Evolutionary conservation across 352 stramenopile species (phyloP).

Genomic region (Phytopythium ostracodes): DNA sequence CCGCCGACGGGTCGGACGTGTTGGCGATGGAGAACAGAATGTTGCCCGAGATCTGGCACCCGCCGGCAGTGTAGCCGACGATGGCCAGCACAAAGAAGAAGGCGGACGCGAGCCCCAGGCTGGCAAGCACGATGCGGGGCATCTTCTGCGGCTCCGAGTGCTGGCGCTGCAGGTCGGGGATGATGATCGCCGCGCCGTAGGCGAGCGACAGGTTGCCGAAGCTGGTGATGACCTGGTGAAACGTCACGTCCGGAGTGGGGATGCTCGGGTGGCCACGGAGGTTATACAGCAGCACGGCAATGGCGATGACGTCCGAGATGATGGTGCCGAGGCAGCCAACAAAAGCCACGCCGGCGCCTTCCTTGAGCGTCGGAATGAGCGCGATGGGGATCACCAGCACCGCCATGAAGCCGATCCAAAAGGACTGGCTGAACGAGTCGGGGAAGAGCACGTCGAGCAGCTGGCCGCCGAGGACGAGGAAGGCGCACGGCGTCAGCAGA

Average conservation of each 20-base stretch:
- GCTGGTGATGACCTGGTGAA: constrained; percentile 34
- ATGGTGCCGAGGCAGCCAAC: constrained; percentile 41
- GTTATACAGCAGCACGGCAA: constrained; percentile 29
- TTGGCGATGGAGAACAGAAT: constrained; percentile 44
- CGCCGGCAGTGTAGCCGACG: constrained; percentile 30
- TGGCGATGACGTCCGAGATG: constrained; percentile 33
- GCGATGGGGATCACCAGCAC: constrained; percentile 35
- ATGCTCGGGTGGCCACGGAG: constrained; percentile 32
- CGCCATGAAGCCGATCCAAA: constrained; percentile 55
- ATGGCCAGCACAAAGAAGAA: constrained; percentile 34
- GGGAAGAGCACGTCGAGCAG: constrained; percentile 44
- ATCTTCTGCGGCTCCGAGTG: constrained; percentile 44
- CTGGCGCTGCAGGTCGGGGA: constrained; percentile 45
- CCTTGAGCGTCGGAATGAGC: constrained; percentile 45
- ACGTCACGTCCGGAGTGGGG: constrained; percentile 27
- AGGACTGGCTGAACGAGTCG: constrained; percentile 24
- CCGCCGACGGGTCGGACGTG: constrained; percentile 14
- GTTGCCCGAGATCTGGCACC: constrained; percentile 56
- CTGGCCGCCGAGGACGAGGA: constrained; percentile 42
- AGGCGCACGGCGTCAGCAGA: constrained; percentile 36
- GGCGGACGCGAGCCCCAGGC: constrained; percentile 27
- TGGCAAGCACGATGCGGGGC: constrained; percentile 40
- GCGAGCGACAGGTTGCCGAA: constrained; percentile 57
- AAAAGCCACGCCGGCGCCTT: constrained; percentile 32
- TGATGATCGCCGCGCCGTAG: constrained; percentile 49